Evolutionary conservation across 352 stramenopile species (phyloP), one percentile per base, ranked within the genome.

Genomic region (Globisporangium spinosum): DNA sequence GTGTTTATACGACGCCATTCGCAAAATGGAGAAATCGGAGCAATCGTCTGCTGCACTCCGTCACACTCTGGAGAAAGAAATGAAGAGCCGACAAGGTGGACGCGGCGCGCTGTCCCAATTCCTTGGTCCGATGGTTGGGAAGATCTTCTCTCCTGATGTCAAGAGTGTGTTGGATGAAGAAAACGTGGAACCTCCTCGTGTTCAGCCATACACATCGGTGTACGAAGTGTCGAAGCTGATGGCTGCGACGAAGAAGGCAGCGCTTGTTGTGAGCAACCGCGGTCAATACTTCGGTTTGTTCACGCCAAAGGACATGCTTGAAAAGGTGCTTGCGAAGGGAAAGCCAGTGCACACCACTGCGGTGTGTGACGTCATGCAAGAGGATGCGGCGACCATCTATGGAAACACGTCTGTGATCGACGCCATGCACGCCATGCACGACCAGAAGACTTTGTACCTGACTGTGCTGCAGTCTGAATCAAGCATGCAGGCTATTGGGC

Each of bases 1-100:
- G 75, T 99, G 98, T 69, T 68, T 99, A 65, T 98, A 99, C 81
- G 97, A 99, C 80, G 97, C 97, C 3, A 99, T 99, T 62, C 84
- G 83, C 6, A 98, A 98, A 70, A 97, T 99, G 72, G 97, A 99
- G 71, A 94, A 95, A 68, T 87, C 84, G n/a, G 85, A 93, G 64
- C 70, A 88, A 51, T 93, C 84, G n/a, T 91, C 85, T 8, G 72
- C 77, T 8, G 77, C 83, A n/a, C 70, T 94, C 34, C 84, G 85
- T 17, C 80, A 94, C 38, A 91, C 81, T 8, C 69, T 94, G 17
- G 85, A 93, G 71, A 90, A 91, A 60, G 83, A 94, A 61, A 83
- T 91, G 70, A 90, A 82, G 59, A 80, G 59, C 22, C 79, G 80
- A 15, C 71, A 65, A n/a, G 77, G 77, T 34, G 75, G 72, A 9